Base-by-base conservation (phyloP, 73 alveolate genomes). In the Durusdinium trenchii region DNA sequence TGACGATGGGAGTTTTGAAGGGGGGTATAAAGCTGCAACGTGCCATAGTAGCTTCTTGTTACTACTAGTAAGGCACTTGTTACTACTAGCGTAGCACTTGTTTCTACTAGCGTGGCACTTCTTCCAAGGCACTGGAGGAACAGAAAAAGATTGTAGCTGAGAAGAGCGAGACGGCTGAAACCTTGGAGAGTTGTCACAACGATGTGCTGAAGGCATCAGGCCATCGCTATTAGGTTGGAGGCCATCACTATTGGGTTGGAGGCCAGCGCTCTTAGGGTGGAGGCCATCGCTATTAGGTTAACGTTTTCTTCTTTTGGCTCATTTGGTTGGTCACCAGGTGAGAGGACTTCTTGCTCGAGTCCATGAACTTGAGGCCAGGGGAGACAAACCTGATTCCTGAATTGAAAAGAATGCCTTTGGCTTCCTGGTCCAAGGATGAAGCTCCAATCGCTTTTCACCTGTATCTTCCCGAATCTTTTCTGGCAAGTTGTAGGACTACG, bases 51-150 rank as follows among this genome's bases (percentile, higher is more conserved):
- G n/a, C n/a, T n/a, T n/a, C n/a, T n/a, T n/a, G n/a, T n/a, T n/a
- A n/a, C n/a, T n/a, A n/a, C n/a, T n/a, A n/a, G n/a, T n/a, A n/a
- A n/a, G n/a, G n/a, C n/a, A n/a, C n/a, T n/a, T n/a, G n/a, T n/a
- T n/a, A n/a, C n/a, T n/a, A n/a, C n/a, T n/a, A n/a, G n/a, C n/a
- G n/a, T n/a, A n/a, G n/a, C n/a, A n/a, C n/a, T n/a, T n/a, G n/a
- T n/a, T n/a, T n/a, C n/a, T n/a, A n/a, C n/a, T n/a, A n/a, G n/a
- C n/a, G 73, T 32, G n/a, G 30, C 73, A 23, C 73, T 28, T 57
- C 3, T 1, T 14, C 84, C 45, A 30, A 89, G 96, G 96, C 96
- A 48, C 96, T 89, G 26, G 86, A 73, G 45, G 96, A 89, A 50
- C 85, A 89, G 57, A 89, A 75, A 54, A 89, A n/a, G 18, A 64